Evolutionary conservation across 2,329 filamentous ascomycete genomes (phyloP).

Genomic region (Diatrype stigma): DNA sequence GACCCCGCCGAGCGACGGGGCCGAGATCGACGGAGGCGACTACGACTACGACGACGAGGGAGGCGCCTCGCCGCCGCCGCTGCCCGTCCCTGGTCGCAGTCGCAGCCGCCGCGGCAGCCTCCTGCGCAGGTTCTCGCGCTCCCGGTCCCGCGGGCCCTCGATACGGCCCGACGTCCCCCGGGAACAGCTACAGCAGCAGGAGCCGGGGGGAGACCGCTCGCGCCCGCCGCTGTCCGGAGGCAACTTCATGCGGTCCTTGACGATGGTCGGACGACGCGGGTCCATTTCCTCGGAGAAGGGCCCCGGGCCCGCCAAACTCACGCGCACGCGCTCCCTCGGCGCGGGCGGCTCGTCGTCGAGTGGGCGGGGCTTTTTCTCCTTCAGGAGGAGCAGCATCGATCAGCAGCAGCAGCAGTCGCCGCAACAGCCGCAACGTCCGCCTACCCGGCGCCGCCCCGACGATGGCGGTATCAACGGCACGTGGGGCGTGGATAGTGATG

Average conservation of each 20-base stretch:
- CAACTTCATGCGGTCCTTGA: slow-evolving; percentile 43
- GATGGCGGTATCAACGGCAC: slow-evolving; percentile 54
- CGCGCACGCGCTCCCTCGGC: slow-evolving; percentile 59
- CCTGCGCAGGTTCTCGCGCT: slow-evolving; percentile 39
- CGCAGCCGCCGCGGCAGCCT: slow-evolving; percentile 31
- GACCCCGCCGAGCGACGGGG: slow-evolving; percentile 54
- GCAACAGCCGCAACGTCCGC: too few relatives aligned
- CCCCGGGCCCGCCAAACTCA: slow-evolving; percentile 36
- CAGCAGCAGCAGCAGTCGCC: too few relatives aligned
- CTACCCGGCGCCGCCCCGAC: slow-evolving; percentile 35
- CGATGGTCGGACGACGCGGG: slow-evolving; percentile 28
- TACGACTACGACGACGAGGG: not conserved
- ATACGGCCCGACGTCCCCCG: slow-evolving; percentile 34
- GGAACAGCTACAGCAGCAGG: slow-evolving; percentile 33
- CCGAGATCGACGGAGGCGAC: slow-evolving; percentile 24
- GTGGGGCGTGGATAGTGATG: slow-evolving; percentile 41
- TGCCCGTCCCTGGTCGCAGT: slow-evolving; percentile 18
- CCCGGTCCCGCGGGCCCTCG: slow-evolving; percentile 34
- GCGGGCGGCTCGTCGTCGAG: slow-evolving; percentile 45
- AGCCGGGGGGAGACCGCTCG: slow-evolving; percentile 36
- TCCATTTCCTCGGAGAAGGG: slow-evolving; percentile 29
- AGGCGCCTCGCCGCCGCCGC: not conserved
- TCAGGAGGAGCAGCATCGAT: slow-evolving; percentile 38
- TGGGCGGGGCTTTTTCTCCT: slow-evolving; percentile 38
- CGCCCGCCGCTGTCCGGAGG: slow-evolving; percentile 46